Evolutionary conservation across 768 basidiomycete species (phyloP), one percentile per base, ranked within the genome.

Genomic region (Mycena chlorophos): DNA sequence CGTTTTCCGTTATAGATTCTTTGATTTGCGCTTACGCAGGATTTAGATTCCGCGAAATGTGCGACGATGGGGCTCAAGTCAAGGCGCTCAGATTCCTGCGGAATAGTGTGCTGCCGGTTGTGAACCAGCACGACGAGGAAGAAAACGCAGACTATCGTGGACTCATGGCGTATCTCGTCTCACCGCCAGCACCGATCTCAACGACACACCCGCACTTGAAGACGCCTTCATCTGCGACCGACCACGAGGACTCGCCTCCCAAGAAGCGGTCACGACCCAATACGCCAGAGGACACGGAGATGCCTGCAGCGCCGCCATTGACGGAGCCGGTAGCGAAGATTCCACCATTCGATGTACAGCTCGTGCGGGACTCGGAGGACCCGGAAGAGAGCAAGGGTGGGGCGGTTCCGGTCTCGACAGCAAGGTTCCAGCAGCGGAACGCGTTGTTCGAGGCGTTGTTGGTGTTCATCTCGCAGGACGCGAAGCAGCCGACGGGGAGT

Each of bases 21-120:
- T 13, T 54, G 4, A 49, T 26, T 10, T 49, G 4, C 26, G 13
- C 6, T 26, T 30, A 27, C 30, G 17, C 23, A 28, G 48, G 28
- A 10, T 26, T 26, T 61, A 92, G 90, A 62, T 92, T 91, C 72
- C 82, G 86, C n/a, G 90, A 93, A 65, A 85, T 91, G 79, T 89
- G 88, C 64, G 83, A 84, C 67, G 82, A 83, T 42, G 75, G 70
- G 16, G 69, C 84, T 1, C 74, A 82, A 0, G 77, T 88, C 22
- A 81, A 84, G 63, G 87, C 91, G 1, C 76, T 93, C 37, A 78
- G 74, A 14, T 92, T 90, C 70, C 72, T 93, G 29, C 86, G 87
- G 67, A 82, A 75, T 0, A 78, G 86, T 47, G 87, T 93, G 8
- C 84, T 84, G 0, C 76, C 77, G 1, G 84, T 89, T 3, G 90